phyloP scores from a whole-genome alignment of 2,329 filamentous ascomycete species.

The Calycina herbarum region DNA sequence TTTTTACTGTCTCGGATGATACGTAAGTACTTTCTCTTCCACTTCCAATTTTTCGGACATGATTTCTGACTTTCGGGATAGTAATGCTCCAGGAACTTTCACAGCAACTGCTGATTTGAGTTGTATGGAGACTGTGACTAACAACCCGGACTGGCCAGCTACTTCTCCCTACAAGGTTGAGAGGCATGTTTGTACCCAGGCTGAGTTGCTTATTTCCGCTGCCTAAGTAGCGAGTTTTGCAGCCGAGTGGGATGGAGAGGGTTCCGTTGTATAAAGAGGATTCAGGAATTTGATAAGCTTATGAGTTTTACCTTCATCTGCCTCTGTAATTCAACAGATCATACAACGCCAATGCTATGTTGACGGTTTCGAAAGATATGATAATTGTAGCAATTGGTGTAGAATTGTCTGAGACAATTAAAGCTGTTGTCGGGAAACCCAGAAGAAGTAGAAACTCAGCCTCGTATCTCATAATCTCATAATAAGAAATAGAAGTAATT shows the following conservation, averaged over 20 bases:
- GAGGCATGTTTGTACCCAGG: neutral
- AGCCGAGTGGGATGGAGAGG: neutral
- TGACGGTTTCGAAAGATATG: no score
- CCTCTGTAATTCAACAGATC: no score
- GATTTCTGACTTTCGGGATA: neutral
- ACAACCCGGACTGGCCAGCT: neutral
- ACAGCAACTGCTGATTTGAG: neutral
- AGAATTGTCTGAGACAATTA: no score
- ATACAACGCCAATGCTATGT: no score
- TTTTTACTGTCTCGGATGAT: neutral
- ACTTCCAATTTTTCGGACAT: neutral
- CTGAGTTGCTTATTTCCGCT: neutral
- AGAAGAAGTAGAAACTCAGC: no score
- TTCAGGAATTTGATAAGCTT: no score
- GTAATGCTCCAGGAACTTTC: neutral
- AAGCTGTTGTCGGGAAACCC: no score
- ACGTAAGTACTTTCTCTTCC: neutral
- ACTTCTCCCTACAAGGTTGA: neutral
- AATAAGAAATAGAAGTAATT: no score
- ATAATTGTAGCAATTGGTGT: no score
- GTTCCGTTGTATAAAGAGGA: no score
- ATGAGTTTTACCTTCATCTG: no score
- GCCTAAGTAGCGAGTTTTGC: neutral
- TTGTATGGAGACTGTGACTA: neutral
- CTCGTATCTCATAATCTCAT: no score